Evolutionary conservation across 1,139 yeast genomes (phyloP), one percentile per base, ranked within the genome.

Genomic region (Candida neerlandica): DNA sequence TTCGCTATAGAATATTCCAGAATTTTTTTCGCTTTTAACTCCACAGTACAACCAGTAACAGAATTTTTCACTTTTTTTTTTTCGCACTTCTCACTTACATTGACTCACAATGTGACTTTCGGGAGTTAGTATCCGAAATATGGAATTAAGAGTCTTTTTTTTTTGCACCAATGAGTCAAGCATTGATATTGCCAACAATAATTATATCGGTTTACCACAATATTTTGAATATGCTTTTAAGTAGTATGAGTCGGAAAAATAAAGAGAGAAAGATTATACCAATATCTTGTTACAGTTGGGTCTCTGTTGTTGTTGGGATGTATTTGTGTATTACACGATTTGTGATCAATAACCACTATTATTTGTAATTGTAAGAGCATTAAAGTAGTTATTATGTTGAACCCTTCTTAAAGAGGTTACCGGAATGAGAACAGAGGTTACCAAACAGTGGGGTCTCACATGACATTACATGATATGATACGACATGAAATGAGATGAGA

Each of bases 61-160:
- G n/a, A n/a, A n/a, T n/a, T n/a, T n/a, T n/a, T n/a, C n/a, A n/a
- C n/a, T 34, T 34, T 34, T 34, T 34, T 34, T 18, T 15, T 34
- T 34, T 4, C 21, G 5, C 18, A 15, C n/a, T 11, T 34, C 40
- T 32, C 34, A 10, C 34, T 32, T n/a, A 6, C 12, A 14, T 21
- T 35, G 40, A 35, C 40, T 35, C 40, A 35, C 40, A 16, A 18
- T 35, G 40, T 35, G 27, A 35, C 40, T 21, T 6, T 11, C 40
- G 40, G 40, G 18, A 15, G 40, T 35, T n/a, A 35, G 18, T n/a
- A 6, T 21, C 40, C 40, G 40, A 35, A 21, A 35, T 18, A 35
- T 12, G 7, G 14, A 18, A 18, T 14, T 35, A 32, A 32, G 35
- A 32, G 23, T 21, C 23, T 21, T 21, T 21, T 21, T 21, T 21